phyloP scores from a whole-genome alignment of 179 eudicot genomes.

The Silene coronaria region DNA sequence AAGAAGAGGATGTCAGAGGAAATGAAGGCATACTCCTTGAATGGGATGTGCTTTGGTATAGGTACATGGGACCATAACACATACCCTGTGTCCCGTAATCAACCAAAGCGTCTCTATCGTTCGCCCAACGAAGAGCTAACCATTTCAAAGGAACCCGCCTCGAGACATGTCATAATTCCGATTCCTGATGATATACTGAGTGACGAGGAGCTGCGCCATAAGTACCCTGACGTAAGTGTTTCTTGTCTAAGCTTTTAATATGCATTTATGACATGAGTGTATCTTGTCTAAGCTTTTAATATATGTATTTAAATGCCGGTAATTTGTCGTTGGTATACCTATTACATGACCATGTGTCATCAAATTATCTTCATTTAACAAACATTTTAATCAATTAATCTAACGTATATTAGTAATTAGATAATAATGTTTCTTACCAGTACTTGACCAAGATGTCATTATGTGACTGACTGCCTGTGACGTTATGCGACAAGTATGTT shows the following conservation, averaged over 20 bases:
- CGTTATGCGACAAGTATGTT: too few relatives aligned
- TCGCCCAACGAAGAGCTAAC: neutral
- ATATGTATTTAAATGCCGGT: neutral
- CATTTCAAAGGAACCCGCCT: neutral
- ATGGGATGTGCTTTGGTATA: neutral
- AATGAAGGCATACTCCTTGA: neutral
- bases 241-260: neutral
- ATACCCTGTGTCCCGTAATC: neutral
- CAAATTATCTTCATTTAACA: neutral
- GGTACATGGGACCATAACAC: neutral
- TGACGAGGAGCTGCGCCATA: neutral
- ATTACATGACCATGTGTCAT: neutral
- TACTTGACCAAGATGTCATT: too few relatives aligned
- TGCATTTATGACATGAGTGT: neutral
- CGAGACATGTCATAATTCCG: neutral
- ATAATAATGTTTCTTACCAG: too few relatives aligned
- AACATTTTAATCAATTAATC: too few relatives aligned
- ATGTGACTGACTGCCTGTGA: too few relatives aligned
- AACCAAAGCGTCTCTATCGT: neutral
- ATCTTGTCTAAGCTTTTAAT: neutral
- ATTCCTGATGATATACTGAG: neutral
- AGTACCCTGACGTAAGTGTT: neutral
- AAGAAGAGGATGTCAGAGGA: neutral
- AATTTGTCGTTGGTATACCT: neutral
- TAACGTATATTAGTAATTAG: too few relatives aligned